Evolutionary conservation across 176 grass and related monocot genomes (phyloP), one percentile per base, ranked within the genome.

Genomic region (Carex myosuroides): DNA sequence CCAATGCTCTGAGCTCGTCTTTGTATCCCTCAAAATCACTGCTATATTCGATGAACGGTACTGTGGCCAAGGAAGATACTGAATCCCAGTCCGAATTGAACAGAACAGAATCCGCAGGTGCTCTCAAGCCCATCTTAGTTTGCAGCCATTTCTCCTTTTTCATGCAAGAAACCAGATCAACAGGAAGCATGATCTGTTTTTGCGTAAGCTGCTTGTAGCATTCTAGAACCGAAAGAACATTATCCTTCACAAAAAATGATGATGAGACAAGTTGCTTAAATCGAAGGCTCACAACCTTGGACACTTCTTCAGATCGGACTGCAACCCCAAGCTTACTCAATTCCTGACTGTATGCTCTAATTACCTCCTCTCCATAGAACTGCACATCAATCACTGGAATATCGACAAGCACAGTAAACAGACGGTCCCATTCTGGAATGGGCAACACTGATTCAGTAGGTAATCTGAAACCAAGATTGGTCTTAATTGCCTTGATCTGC

Each of bases 31-130:
- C 35, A 14, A 97, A 88, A 8, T 93, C 78, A 14, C 83, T 74
- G 64, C 69, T 53, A 62, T 77, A 64, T 71, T 91, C 79, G 70
- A 97, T 91, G 41, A 97, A 87, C 6, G 94, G 91, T 42, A 97
- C 68, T 10, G n/a, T 70, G 63, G 91, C 86, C 77, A 97, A 64
- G 8, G 63, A n/a, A 80, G 83, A 81, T 48, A 97, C 50, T 67
- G 70, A 17, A 1, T 87, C 0, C 94, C 91, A 97, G 20, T 80
- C 67, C 4, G 72, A 42, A 81, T 70, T 22, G 64, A 65, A 88
- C 0, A 97, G 60, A 42, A 97, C 88, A 35, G 89, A 64, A 39
- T 80, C 76, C 3, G 1, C 26, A 0, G 94, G 89, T 56, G 85
- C 81, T 85, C 26, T 86, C 37, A 85, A 90, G 16, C 91, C 94